These are phyloP conservation scores for Vigna unguiculata DNA, from an alignment of 306 rosid genomes.

Conservation along the genomic window DNA sequence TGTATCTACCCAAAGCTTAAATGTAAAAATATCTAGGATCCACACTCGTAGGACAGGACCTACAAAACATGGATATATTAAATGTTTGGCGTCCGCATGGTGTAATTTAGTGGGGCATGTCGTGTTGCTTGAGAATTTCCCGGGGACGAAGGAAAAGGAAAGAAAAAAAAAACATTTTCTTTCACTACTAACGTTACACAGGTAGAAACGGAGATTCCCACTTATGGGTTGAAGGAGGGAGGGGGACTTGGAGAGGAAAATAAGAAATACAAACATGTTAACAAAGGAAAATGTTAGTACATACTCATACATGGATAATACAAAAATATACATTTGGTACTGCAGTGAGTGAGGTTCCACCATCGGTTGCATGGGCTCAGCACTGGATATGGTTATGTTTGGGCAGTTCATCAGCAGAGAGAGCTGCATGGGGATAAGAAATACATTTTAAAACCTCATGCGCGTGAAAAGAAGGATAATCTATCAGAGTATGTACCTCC, in stretches of 20 bases:
- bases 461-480: constrained; percentile 22
- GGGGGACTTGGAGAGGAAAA: constrained; percentile 8
- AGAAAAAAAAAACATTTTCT: not conserved
- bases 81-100: not conserved
- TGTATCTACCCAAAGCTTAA: not conserved
- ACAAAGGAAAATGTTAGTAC: constrained; percentile 46
- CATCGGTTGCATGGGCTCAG: constrained; percentile 39
- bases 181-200: constrained; percentile 48
- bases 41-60: not conserved
- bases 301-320: constrained; percentile 51
- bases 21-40: not conserved
- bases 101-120: not conserved
- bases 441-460: constrained; percentile 38
- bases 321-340: constrained; percentile 53
- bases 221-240: constrained; percentile 10
- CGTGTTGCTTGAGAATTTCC: constrained; percentile 19
- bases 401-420: constrained; percentile 47
- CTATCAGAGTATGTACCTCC: constrained; percentile 33
- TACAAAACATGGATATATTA: not conserved
- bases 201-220: constrained; percentile 36
- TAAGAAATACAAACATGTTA: constrained; percentile 37
- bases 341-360: constrained; percentile 45
- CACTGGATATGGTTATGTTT: constrained; percentile 37
- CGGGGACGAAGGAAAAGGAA: not conserved
- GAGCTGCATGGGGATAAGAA: constrained; percentile 39